Evolutionary conservation across 805 yeast genomes (phyloP).

Genomic region (Kodamaea leandrae): DNA sequence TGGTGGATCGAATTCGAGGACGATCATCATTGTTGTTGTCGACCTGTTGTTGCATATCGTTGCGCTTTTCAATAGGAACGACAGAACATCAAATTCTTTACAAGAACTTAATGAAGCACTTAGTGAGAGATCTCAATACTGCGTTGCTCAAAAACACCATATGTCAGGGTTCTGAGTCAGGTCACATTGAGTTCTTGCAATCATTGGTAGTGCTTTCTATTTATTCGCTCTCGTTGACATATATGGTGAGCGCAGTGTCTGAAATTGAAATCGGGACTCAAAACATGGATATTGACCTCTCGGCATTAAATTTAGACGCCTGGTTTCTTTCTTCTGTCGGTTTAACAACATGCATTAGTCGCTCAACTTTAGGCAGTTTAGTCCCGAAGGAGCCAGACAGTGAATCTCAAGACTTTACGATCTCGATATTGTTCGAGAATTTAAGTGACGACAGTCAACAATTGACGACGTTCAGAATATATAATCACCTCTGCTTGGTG

Average conservation of each 20-base stretch:
- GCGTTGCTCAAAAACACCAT: slow-evolving; percentile 37
- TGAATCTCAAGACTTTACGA: slow-evolving; percentile 4
- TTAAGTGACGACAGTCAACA: slow-evolving; percentile 46
- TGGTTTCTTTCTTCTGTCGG: slow-evolving; percentile 71
- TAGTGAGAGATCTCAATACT: slow-evolving; percentile 49
- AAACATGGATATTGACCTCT: slow-evolving; percentile 8
- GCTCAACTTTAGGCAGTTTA: slow-evolving; percentile 45
- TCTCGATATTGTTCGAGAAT: slow-evolving; percentile 30
- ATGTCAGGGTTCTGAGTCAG: slow-evolving; percentile 18
- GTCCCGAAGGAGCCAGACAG: slow-evolving; percentile 12
- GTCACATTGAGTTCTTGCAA: slow-evolving; percentile 60
- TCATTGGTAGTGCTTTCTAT: slow-evolving; percentile 63
- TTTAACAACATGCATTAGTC: slow-evolving; percentile 57
- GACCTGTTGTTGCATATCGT: slow-evolving; percentile 59
- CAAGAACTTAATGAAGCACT: slow-evolving; percentile 40
- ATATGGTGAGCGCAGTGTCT: slow-evolving; percentile 23
- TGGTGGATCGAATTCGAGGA: slow-evolving; percentile 47
- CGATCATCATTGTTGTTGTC: slow-evolving; percentile 65
- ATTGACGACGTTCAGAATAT: slow-evolving; percentile 58
- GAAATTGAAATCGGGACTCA: slow-evolving; percentile 12
- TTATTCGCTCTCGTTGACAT: slow-evolving; percentile 60
- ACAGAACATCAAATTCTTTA: slow-evolving; percentile 22
- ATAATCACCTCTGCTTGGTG: slow-evolving; percentile 68
- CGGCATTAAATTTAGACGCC: slow-evolving; percentile 52
- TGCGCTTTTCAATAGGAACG: slow-evolving; percentile 45